These are phyloP conservation scores for Lachnellula cervina DNA, from an alignment of 2,329 filamentous ascomycete species.

Conservation along the genomic window DNA sequence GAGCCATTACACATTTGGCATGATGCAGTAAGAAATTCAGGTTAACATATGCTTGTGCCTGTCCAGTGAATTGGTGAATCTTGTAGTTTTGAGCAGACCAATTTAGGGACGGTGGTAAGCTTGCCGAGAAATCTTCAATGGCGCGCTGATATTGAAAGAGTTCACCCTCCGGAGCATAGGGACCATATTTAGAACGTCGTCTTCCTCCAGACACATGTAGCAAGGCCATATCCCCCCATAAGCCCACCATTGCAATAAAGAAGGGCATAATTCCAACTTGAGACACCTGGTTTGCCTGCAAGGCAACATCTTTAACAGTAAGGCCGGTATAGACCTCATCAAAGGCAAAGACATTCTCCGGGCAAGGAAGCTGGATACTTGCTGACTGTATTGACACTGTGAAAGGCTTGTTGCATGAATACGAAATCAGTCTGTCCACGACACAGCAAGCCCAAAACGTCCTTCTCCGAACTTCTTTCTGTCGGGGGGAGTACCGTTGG, in stretches of 20 bases:
- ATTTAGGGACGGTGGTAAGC: too few relatives aligned
- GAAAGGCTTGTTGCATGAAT: conserved; percentile 9
- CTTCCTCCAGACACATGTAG: too few relatives aligned
- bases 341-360: conserved; percentile 8
- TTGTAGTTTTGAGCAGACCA: conserved; percentile 5
- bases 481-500: conserved; percentile 3
- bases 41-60: conserved; percentile 11
- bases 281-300: too few relatives aligned
- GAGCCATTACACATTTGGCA: conserved; percentile 9
- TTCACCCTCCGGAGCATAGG: too few relatives aligned
- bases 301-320: not conserved
- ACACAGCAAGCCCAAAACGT: conserved; percentile 11
- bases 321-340: conserved; percentile 5
- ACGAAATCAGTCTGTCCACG: conserved; percentile 8
- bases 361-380: conserved; percentile 7
- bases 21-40: conserved; percentile 8
- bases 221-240: too few relatives aligned
- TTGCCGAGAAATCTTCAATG: too few relatives aligned
- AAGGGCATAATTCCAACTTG: too few relatives aligned
- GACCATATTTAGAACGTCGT: too few relatives aligned
- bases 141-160: too few relatives aligned
- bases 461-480: conserved; percentile 9
- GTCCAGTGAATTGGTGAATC: conserved; percentile 10
- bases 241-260: too few relatives aligned
- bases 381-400: not conserved